Evolutionary conservation across 805 yeast genomes (phyloP).

Genomic region (Tetrapisispora arboricola): DNA sequence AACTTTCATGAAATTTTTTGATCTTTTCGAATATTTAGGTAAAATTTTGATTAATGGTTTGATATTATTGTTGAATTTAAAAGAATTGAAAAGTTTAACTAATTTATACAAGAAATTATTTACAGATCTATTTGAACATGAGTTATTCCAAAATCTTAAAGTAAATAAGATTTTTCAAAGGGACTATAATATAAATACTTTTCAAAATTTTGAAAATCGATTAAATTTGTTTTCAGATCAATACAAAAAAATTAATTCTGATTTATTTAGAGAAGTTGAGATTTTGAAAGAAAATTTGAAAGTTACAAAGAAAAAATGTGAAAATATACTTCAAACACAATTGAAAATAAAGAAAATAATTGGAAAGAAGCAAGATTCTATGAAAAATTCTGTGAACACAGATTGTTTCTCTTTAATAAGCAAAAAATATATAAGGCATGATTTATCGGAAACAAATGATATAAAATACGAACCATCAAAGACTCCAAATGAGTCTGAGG

Average conservation of each 20-base stretch:
- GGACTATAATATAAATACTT: too few relatives aligned
- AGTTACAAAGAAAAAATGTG: not conserved
- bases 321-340: constrained; percentile 1
- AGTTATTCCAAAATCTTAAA: not conserved
- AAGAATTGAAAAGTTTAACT: not conserved
- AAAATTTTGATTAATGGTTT: not conserved
- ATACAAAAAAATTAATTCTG: not conserved
- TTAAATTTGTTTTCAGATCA: not conserved
- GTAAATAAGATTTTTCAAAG: not conserved
- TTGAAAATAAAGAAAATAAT: not conserved
- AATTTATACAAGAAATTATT: not conserved
- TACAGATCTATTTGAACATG: not conserved
- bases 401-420: not conserved
- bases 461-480: not conserved
- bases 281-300: not conserved
- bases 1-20: not conserved
- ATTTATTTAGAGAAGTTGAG: not conserved
- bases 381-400: not conserved
- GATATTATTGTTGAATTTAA: not conserved
- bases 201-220: not conserved
- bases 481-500: not conserved
- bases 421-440: not conserved
- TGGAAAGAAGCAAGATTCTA: not conserved
- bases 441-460: not conserved
- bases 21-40: not conserved